These are phyloP conservation scores for Pythium myriotylum DNA, from an alignment of 352 stramenopile species.

Conservation along the genomic window DNA sequence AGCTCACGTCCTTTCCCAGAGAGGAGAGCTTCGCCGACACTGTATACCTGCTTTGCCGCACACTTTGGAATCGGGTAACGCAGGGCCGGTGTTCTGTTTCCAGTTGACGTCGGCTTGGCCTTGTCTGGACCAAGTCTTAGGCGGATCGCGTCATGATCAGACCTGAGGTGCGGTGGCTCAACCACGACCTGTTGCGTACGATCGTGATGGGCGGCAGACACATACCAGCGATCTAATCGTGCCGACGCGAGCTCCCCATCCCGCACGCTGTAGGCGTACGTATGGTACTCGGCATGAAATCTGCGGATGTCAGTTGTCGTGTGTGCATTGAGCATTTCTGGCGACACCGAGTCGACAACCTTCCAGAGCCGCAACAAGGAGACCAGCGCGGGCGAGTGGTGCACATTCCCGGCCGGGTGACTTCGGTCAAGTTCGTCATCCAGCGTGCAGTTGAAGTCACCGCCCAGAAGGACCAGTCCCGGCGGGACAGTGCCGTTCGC, in stretches of 20 bases:
- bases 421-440: conserved; percentile 5
- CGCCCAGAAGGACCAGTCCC: neutral
- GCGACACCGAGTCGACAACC: neutral
- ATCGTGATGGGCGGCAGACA: neutral
- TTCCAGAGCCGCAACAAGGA: neutral
- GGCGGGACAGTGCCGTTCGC: too few species aligned
- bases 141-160: conserved; percentile 8
- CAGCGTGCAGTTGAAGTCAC: conserved; percentile 18
- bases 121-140: neutral
- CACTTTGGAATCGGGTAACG: neutral
- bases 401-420: neutral
- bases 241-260: neutral
- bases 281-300: conserved; percentile 14
- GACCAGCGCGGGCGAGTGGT: neutral
- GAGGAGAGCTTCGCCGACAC: too few species aligned
- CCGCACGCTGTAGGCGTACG: conserved; percentile 3
- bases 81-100: too few species aligned
- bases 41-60: neutral
- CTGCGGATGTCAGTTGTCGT: too few species aligned
- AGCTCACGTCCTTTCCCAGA: neutral
- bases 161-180: neutral
- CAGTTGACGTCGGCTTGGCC: neutral
- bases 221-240: conserved; percentile 15
- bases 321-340: neutral
- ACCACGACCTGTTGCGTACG: neutral